A percentile compares a stretch with the other conserved stretches of the same genome.
Evolutionary conservation across 164 flowering plant genomes (phyloP).

Genomic region (Aristolochia fimbriata): DNA sequence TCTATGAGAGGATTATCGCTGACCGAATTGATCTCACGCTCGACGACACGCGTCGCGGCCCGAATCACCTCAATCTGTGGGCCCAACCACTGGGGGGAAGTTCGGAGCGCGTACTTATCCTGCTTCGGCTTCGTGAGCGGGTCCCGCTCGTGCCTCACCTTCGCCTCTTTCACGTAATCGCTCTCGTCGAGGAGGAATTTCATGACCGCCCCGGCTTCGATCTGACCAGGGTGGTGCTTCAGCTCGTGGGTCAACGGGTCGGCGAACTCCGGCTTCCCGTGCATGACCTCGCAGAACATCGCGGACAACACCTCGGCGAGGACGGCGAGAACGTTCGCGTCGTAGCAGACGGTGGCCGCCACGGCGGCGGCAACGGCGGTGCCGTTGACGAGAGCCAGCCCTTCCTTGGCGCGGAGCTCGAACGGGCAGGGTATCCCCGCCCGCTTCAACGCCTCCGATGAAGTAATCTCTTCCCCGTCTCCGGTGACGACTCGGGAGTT

Average conservation of each 20-base stretch:
- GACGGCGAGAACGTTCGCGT: constrained; percentile 17
- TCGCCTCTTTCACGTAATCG: constrained; percentile 23
- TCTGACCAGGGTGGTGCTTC: constrained; percentile 25
- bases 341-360: constrained; percentile 22
- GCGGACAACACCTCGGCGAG: constrained; percentile 22
- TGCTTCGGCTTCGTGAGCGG: constrained; percentile 35
- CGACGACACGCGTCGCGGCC: constrained; percentile 25
- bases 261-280: constrained; percentile 16
- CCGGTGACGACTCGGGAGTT: constrained; percentile 16
- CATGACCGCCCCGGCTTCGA: constrained; percentile 23
- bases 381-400: constrained; percentile 20
- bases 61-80: constrained; percentile 32
- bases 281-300: constrained; percentile 17
- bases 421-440: constrained; percentile 24
- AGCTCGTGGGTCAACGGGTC: constrained; percentile 20
- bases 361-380: constrained; percentile 24
- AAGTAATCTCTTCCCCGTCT: constrained; percentile 19
- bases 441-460: constrained; percentile 23
- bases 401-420: constrained; percentile 25
- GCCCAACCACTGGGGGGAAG: constrained; percentile 22
- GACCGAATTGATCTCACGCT: constrained; percentile 24
- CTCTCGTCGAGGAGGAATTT: constrained; percentile 23
- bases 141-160: constrained; percentile 20
- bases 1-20: constrained; percentile 21
- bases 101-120: constrained; percentile 29